Base-by-base conservation (phyloP, 2,329 filamentous ascomycete genomes). In the Fusarium sp. region DNA sequence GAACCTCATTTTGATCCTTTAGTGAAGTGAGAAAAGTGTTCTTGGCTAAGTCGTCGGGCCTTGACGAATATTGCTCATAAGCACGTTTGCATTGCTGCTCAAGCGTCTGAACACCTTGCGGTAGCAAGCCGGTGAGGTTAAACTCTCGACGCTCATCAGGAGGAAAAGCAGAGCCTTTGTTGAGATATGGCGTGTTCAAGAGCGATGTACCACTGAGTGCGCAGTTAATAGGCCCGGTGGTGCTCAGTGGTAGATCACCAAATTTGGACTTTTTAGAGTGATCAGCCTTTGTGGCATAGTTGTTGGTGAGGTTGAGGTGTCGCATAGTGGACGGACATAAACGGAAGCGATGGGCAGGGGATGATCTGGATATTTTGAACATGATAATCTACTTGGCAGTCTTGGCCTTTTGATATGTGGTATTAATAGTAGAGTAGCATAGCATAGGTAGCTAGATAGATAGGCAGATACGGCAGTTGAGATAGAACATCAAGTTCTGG, bases 1-100 rank as follows among this genome's bases (percentile, higher is more conserved):
- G 82, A 2, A 97, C 93, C 70, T 93, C 89, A 82, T 96, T 97
- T 82, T 97, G 95, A 76, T 94, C 91, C 78, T 94, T 95, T 84
- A 97, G 86, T 56, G 92, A 94, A 0, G 93, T 93, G 86, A 97
- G 88, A 79, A 97, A 97, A 0, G 94, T 95, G 77, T 97, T 97
- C 84, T 96, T 97, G 44, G 92, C 91, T 42, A 97, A 83, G 72
- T 92, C 88, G 79, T 92, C 89, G 0, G 83, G 80, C 7, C 89
- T 86, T 6, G 86, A 89, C 26, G 83, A 84, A 82, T 95, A 97
- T 80, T 98, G 95, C 75, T 94, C 83, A 80, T 97, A 97, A 2
- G 95, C 94, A 31, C 95, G 89, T 64, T 90, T 84, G 56, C 90
- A 90, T 80, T 97, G 95, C 78, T 94, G 90, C 9, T 95, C 92